Base-by-base conservation (phyloP, 495 filamentous ascomycete genomes). In the Aspergillus bridgeri region DNA sequence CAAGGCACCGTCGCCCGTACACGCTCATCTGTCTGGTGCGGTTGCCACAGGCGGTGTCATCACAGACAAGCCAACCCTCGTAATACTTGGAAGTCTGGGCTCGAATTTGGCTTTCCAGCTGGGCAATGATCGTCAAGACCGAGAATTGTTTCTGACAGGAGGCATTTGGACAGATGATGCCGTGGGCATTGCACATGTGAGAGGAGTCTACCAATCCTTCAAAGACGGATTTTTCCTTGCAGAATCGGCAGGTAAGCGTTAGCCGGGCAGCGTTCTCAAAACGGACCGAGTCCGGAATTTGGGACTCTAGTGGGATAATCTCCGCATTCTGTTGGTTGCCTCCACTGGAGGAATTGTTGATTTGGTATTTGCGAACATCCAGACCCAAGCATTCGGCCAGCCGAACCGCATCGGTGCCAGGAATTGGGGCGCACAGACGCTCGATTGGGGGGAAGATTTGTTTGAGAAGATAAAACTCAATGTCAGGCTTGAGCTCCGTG, bases 391-490 rank as follows among this genome's bases (percentile, higher is more conserved):
- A 96, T 68, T 96, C 92, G 7, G 94, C 94, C 3, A 98, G 81
- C 57, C 91, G 87, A 7, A 88, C 79, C 42, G 92, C 85, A 63
- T 96, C 91, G 15, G 94, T 98, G 47, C 94, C 93, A 27, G 86
- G 84, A 58, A 98, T 96, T 43, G 94, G 95, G 47, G 91, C 95
- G 69, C 94, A 98, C 24, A 98, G 85, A 81, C 94, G 91, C 76
- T 98, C 94, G 54, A 98, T 96, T 2, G 95, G 94, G 6, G 94
- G 94, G 75, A 98, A 94, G 53, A 98, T 96, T 69, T 98, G 94
- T 77, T 98, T 98, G 73, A 90, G 85, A 29, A 98, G 84, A 71
- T 98, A 98, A 84, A 93, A 98, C 63, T 98, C 94, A 24, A 95
- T 81, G 69, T 97, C 92, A 27, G 88, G 91, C 61, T 88, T 85